A percentile compares a stretch with the other conserved stretches of the same genome.
These are phyloP conservation scores for Microbotryum intermedium DNA, from an alignment of 1,284 basidiomycete species.

Conservation along the genomic window DNA sequence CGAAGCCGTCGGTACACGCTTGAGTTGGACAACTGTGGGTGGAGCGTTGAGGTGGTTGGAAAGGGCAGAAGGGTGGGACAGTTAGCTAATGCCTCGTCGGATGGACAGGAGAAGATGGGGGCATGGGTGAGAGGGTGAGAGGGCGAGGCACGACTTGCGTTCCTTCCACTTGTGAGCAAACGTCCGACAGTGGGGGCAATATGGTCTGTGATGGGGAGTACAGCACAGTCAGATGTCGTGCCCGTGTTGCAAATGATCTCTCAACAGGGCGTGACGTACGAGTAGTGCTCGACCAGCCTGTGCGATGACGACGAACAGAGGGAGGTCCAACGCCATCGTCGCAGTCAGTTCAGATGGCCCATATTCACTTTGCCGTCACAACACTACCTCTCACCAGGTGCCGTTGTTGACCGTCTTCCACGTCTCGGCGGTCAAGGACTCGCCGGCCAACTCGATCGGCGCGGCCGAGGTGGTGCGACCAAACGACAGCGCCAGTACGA, in stretches of 20 bases:
- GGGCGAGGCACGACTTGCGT: background rate
- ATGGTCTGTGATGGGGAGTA: constrained; percentile 48
- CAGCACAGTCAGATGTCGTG: background rate
- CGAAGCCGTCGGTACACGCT: constrained; percentile 49
- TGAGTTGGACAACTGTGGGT: constrained; percentile 48
- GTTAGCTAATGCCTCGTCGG: background rate
- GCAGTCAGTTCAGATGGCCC: background rate
- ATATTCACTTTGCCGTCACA: background rate
- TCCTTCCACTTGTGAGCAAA: constrained; percentile 72
- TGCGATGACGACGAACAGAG: background rate
- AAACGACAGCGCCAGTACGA: no score
- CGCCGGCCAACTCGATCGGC: constrained; percentile 9
- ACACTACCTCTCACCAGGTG: constrained; percentile 3
- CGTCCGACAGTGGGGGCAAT: constrained; percentile 63
- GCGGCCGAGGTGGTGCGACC: background rate
- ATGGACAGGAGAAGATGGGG: background rate
- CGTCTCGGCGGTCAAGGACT: constrained; percentile 9
- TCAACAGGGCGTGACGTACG: background rate
- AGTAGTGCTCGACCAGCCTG: constrained; percentile 34
- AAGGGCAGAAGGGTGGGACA: constrained; percentile 61
- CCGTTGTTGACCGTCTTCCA: constrained; percentile 9
- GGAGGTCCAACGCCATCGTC: no score
- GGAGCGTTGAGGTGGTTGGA: no score
- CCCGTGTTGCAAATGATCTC: no score
- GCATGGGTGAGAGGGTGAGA: no score